Evolutionary conservation across 495 filamentous ascomycete species (phyloP), one percentile per base, ranked within the genome.

Genomic region (Aspergillus nanangensis): DNA sequence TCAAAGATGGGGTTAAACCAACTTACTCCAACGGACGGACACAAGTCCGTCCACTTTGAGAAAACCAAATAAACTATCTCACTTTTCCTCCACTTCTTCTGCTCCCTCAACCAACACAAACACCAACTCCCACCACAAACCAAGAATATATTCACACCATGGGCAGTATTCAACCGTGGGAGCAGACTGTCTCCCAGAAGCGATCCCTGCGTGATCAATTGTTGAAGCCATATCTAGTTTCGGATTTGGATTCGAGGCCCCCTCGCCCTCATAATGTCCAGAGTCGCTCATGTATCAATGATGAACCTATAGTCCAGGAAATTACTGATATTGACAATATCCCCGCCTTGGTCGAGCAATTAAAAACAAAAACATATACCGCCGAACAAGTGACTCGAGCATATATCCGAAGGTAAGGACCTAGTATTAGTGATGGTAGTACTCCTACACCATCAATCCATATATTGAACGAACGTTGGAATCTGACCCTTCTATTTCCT

Each of bases 351-450:
- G 38, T 72, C 1, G 45, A 63, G 14, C 45, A 38, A 13, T 52
- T 77, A 4, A 52, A 53, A 21, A 61, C 56, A 10, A 67, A 75
- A 2, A 53, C 65, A 21, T 67, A 69, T 23, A 74, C 48, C 5
- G 75, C 75, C 1, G 62, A 69, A 39, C 55, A 60, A 8, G 64
- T 78, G 7, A 57, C 57, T 21, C 53, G 32, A 27, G 69, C 71
- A 22, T 79, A 77, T 53, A 77, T 80, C 34, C 60, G 62, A 57
- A 71, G 72, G 76, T 78, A 66, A 32, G 8, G 15, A 11, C 24
- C 25, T 24, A n/a, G n/a, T n/a, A n/a, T n/a, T n/a, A n/a, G n/a
- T n/a, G n/a, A n/a, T n/a, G n/a, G n/a, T n/a, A n/a, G n/a, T n/a
- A n/a, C n/a, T n/a, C n/a, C n/a, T n/a, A n/a, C n/a, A n/a, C n/a